Percentiles rank a stretch among this genome's conserved stretches.
phyloP scores from a whole-genome alignment of 495 filamentous ascomycete genomes.

The Daldinia decipiens region DNA sequence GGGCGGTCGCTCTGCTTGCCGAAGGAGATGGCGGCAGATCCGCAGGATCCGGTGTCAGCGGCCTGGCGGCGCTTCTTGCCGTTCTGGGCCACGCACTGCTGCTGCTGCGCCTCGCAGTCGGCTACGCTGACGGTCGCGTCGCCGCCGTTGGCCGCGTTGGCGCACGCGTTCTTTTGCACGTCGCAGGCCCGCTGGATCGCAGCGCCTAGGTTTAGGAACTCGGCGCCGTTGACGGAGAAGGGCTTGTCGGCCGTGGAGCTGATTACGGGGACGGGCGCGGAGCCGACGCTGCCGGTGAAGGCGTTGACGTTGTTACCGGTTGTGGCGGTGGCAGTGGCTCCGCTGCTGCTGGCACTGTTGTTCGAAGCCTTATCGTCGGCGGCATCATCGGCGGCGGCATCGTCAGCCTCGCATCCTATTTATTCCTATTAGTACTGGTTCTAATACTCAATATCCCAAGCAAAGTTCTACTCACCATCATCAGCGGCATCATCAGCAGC shows the following conservation, averaged over 20 bases:
- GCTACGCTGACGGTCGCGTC: conserved; percentile 47
- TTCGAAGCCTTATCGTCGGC: conserved; percentile 13
- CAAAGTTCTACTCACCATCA: conserved; percentile 26
- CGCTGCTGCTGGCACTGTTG: background rate
- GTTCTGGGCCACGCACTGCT: conserved; percentile 55
- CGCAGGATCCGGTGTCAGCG: conserved; percentile 60
- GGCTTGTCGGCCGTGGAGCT: conserved; percentile 58
- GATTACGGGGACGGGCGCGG: conserved; percentile 60
- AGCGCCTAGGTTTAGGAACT: conserved; percentile 61
- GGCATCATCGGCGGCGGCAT: conserved; percentile 10
- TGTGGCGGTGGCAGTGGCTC: too few species aligned
- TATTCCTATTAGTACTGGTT: conserved; percentile 40
- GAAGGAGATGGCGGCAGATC: conserved; percentile 65
- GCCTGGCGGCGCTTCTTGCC: conserved; percentile 43
- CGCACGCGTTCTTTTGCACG: conserved; percentile 67
- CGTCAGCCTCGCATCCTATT: conserved; percentile 26
- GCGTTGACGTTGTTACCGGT: conserved; percentile 61
- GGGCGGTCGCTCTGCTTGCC: conserved; percentile 62
- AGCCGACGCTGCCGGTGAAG: conserved; percentile 67
- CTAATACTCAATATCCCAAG: background rate
- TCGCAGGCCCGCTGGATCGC: conserved; percentile 64
- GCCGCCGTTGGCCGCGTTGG: conserved; percentile 65
- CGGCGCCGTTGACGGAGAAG: conserved; percentile 64
- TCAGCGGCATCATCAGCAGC: conserved; percentile 25
- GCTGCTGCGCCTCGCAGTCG: conserved; percentile 63